phyloP scores from a whole-genome alignment of 2,329 filamentous ascomycete species.

The Penicillium sp. region DNA sequence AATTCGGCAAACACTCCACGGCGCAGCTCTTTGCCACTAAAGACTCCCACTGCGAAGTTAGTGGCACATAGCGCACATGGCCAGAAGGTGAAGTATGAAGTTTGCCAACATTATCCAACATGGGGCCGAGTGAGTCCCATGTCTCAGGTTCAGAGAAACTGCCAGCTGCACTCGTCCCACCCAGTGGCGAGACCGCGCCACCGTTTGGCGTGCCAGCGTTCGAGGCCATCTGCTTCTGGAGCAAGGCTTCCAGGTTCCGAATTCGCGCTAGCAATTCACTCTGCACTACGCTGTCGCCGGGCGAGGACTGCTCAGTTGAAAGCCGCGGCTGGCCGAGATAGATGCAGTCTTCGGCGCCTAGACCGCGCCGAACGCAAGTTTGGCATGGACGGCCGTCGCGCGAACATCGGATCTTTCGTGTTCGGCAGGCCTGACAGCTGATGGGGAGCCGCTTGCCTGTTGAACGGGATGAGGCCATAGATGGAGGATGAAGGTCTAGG shows the following conservation, averaged over 20 bases:
- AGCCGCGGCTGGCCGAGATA: slow-evolving; percentile 31
- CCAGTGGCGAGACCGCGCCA: slow-evolving; percentile 22
- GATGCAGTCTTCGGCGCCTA: slow-evolving; percentile 32
- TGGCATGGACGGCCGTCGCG: slow-evolving; percentile 35
- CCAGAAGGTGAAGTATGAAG: slow-evolving; percentile 28
- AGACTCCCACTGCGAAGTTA: slow-evolving; percentile 27
- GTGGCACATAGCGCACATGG: slow-evolving; percentile 31
- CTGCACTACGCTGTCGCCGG: slow-evolving; percentile 21
- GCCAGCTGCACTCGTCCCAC: slow-evolving; percentile 21
- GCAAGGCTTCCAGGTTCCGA: slow-evolving; percentile 29
- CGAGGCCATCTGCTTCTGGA: slow-evolving; percentile 28
- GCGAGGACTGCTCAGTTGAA: slow-evolving; percentile 20
- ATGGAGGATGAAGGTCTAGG: background rate
- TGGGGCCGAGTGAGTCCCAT: slow-evolving; percentile 16
- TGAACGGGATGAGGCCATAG: slow-evolving; percentile 24
- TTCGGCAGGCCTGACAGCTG: slow-evolving; percentile 36
- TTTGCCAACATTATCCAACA: slow-evolving; percentile 23
- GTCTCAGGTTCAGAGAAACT: slow-evolving; percentile 23
- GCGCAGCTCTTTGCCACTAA: slow-evolving; percentile 21
- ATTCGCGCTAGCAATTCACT: slow-evolving; percentile 30
- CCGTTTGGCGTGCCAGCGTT: slow-evolving; percentile 18
- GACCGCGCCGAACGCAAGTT: slow-evolving; percentile 33
- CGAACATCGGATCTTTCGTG: slow-evolving; percentile 35
- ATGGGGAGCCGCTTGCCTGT: slow-evolving; percentile 32
- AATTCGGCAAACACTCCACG: slow-evolving; percentile 21